These are phyloP conservation scores for Podospora didyma DNA, from an alignment of 495 filamentous ascomycete species.

Conservation along the genomic window DNA sequence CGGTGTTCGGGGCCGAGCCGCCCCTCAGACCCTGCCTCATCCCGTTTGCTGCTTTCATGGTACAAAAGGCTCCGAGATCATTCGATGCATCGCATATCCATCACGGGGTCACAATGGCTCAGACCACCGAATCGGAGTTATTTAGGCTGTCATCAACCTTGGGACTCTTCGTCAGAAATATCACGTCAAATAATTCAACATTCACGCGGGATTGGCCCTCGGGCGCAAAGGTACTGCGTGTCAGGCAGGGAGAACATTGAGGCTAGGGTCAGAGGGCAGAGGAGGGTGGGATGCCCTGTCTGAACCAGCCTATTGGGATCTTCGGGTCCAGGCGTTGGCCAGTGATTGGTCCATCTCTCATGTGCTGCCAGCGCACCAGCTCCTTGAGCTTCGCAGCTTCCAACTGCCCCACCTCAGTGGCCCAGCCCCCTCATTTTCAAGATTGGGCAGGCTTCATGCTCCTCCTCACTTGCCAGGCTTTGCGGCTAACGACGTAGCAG, in stretches of 20 bases:
- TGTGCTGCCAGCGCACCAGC: slow-evolving; percentile 30
- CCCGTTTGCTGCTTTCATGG: background rate
- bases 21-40: background rate
- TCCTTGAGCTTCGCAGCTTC: slow-evolving; percentile 12
- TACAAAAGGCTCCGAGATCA: too few species aligned
- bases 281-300: slow-evolving; percentile 18
- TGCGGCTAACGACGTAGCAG: background rate
- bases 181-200: background rate
- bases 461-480: background rate
- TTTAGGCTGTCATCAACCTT: background rate
- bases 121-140: background rate
- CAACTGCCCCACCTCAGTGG: slow-evolving; percentile 9
- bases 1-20: slow-evolving; percentile 11
- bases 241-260: background rate
- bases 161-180: background rate
- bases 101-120: background rate
- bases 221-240: background rate
- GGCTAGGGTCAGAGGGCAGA: slow-evolving; percentile 3
- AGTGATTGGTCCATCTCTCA: slow-evolving; percentile 29
- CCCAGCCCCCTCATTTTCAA: slow-evolving; percentile 26
- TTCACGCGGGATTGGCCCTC: background rate
- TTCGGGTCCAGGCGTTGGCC: slow-evolving; percentile 15
- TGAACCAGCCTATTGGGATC: slow-evolving; percentile 30
- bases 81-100: background rate
- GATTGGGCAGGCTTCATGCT: background rate